Percentiles rank a stretch among this genome's conserved stretches.
These are phyloP conservation scores for Candida mattraensis DNA, from an alignment of 805 yeast genomes.

Conservation along the genomic window DNA sequence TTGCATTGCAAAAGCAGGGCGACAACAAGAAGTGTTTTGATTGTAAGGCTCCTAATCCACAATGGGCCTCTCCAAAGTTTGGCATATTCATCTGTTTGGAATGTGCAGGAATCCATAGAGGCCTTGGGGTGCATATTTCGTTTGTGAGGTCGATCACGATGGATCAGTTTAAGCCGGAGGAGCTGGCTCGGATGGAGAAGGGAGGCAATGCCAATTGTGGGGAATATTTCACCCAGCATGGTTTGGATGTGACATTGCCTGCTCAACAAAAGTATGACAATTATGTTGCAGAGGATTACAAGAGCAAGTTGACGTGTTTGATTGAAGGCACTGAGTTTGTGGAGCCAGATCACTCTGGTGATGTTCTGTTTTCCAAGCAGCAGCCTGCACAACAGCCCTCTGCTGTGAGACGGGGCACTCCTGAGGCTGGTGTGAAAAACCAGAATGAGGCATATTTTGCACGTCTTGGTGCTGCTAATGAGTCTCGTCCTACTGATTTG, in stretches of 20 bases:
- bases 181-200: slow-evolving; percentile 82
- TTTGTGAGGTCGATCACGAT: slow-evolving; percentile 95
- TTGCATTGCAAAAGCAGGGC: slow-evolving; percentile 77
- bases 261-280: slow-evolving; percentile 81
- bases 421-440: slow-evolving; percentile 39
- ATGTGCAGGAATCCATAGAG: slow-evolving; percentile 96
- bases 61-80: slow-evolving; percentile 98
- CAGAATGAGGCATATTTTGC: slow-evolving; percentile 83
- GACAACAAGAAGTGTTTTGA: slow-evolving; percentile 89
- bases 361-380: slow-evolving; percentile 38
- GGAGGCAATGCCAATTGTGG: slow-evolving; percentile 87
- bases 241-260: slow-evolving; percentile 62
- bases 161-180: slow-evolving; percentile 98
- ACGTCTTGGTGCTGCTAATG: slow-evolving; percentile 70
- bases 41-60: slow-evolving; percentile 94
- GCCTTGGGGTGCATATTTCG: slow-evolving; percentile 94
- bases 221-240: slow-evolving; percentile 67
- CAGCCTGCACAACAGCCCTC: too few relatives aligned
- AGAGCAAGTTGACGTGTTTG: slow-evolving; percentile 70
- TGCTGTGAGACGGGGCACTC: slow-evolving; percentile 1
- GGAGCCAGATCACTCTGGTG: slow-evolving; percentile 59
- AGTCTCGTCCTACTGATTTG: slow-evolving; percentile 67
- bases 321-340: slow-evolving; percentile 72
- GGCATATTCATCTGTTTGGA: slow-evolving; percentile 97
- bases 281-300: slow-evolving; percentile 92